A percentile compares a stretch with the other conserved stretches of the same genome.
These are phyloP conservation scores for Cyberlindnera petersonii DNA, from an alignment of 805 yeast species.

Conservation along the genomic window DNA sequence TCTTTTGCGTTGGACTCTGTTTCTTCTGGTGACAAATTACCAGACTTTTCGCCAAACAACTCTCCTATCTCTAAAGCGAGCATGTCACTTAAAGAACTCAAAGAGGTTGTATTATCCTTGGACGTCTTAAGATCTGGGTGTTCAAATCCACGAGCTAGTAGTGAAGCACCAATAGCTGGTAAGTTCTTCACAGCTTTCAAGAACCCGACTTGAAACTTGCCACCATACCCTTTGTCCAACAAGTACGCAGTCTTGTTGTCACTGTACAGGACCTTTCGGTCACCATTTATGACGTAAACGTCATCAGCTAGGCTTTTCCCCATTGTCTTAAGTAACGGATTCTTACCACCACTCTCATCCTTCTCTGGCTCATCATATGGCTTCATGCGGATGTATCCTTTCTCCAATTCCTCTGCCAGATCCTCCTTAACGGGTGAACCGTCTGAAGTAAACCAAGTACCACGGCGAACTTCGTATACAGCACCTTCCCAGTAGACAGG, in stretches of 20 bases:
- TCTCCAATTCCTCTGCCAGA: constrained; percentile 57
- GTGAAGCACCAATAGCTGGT: constrained; percentile 43
- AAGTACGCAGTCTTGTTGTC: constrained; percentile 44
- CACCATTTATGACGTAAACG: constrained; percentile 13
- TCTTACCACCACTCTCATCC: constrained; percentile 6
- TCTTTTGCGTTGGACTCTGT: constrained; percentile 33
- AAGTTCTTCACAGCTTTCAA: constrained; percentile 33
- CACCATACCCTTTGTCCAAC: constrained; percentile 41
- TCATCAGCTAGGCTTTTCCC: constrained; percentile 10
- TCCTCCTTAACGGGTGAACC: constrained; percentile 50
- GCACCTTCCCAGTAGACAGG: constrained; percentile 94
- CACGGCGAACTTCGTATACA: constrained; percentile 73
- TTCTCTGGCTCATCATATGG: constrained; percentile 29
- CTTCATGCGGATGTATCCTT: constrained; percentile 40
- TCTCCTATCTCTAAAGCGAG: constrained; percentile 22
- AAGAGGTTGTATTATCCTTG: neutral
- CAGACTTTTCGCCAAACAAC: constrained; percentile 22
- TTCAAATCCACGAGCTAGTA: constrained; percentile 49
- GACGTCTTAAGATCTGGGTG: constrained; percentile 1
- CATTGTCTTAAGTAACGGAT: constrained; percentile 15
- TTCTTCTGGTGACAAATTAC: constrained; percentile 11
- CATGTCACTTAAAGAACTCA: constrained; percentile 12
- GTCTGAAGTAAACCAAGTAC: constrained; percentile 71
- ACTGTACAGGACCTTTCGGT: constrained; percentile 36
- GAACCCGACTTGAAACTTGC: constrained; percentile 35